phyloP scores from a whole-genome alignment of 1,139 yeast species.

The Saccharomyces hybrid region DNA sequence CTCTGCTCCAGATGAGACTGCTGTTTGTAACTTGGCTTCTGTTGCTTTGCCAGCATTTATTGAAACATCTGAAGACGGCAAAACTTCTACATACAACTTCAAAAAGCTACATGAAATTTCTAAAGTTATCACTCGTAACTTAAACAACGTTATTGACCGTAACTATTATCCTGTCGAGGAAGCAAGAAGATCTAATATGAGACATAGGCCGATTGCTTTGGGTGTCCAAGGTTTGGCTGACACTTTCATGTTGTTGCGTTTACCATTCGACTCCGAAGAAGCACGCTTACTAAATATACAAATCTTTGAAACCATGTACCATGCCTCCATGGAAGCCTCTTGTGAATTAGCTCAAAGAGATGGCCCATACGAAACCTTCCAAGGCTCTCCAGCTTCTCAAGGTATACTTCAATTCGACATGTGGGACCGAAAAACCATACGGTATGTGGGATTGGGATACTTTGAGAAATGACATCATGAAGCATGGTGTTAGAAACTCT shows the following conservation, averaged over 20 bases:
- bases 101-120: constrained; percentile 61
- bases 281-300: constrained; percentile 69
- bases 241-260: constrained; percentile 59
- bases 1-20: constrained; percentile 77
- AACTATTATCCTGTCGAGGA: constrained; percentile 71
- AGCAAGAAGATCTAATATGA: constrained; percentile 59
- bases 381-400: constrained; percentile 76
- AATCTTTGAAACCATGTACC: constrained; percentile 84
- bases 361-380: constrained; percentile 61
- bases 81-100: constrained; percentile 54
- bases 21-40: constrained; percentile 86
- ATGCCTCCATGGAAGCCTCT: constrained; percentile 77
- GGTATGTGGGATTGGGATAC: constrained; percentile 62
- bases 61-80: constrained; percentile 35
- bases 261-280: constrained; percentile 71
- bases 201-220: constrained; percentile 76
- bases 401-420: constrained; percentile 73
- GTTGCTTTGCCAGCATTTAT: constrained; percentile 72
- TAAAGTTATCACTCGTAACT: constrained; percentile 64
- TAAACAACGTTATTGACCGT: constrained; percentile 70
- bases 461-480: constrained; percentile 49
- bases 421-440: constrained; percentile 44
- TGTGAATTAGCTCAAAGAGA: constrained; percentile 56
- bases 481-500: constrained; percentile 70
- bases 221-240: constrained; percentile 93